Evolutionary conservation across 768 basidiomycete species (phyloP), one percentile per base, ranked within the genome.

Genomic region (Amanita brunnescens): DNA sequence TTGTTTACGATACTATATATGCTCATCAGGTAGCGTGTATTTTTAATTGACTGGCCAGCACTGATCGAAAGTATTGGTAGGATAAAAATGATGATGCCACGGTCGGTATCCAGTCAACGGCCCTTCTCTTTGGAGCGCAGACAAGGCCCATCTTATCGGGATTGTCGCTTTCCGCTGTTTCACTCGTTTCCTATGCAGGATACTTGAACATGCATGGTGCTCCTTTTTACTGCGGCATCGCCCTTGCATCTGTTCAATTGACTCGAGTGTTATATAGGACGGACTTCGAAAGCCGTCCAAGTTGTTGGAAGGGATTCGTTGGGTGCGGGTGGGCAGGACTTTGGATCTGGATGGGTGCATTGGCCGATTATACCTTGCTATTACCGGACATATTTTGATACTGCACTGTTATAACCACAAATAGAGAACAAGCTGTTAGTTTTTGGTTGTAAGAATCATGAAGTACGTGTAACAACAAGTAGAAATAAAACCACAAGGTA

Each of bases 1-100:
- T 99, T 39, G 89, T 96, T 1, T 99, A 98, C 62, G 96, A 99
- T 59, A 95, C 86, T 44, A 92, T 98, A 57, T 98, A 98, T 61
- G 96, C 96, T 2, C 96, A 99, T 65, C 95, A 97, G 72, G 91
- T 88, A 26, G 68, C 40, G 48, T 49, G 34, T 30, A 48, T 38
- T 39, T 38, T 24, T 20, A 20, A 8, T 23, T 23, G 33, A 49
- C 21, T 14, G 13, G 8, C 53, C 42, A 43, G 60, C 42, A 21
- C 44, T 35, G 33, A 44, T 32, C 29, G 21, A 37, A 20, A 24
- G 52, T 20, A 21, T 23, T 26, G 21, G 13, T 63, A 96, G 88
- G 96, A 99, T 69, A 99, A 98, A 70, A 61, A 55, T 13, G 96
- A 99, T 70, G 96, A 99, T 61, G 73, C 89, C 45, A 71, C 77